Evolutionary conservation across 2,329 filamentous ascomycete species (phyloP).

Genomic region (Sporothrix mexicana): DNA sequence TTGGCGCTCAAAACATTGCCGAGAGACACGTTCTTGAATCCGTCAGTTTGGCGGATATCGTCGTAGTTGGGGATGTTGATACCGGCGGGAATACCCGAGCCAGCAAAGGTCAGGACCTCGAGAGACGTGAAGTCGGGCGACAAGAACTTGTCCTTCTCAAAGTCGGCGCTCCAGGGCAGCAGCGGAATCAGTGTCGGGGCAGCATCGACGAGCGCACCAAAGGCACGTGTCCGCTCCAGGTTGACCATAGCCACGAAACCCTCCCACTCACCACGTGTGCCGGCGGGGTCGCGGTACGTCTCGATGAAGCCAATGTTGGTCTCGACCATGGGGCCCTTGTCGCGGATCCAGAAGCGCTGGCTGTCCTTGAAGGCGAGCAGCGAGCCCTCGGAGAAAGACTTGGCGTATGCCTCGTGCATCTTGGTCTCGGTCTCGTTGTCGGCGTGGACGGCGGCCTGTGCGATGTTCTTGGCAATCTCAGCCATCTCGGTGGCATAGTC

Average conservation of each 20-base stretch:
- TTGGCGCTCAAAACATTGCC: slow-evolving; percentile 93
- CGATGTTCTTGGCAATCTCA: slow-evolving; percentile 68
- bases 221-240: slow-evolving; percentile 85
- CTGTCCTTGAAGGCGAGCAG: slow-evolving; percentile 79
- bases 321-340: slow-evolving; percentile 81
- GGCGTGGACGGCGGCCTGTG: slow-evolving; percentile 70
- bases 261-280: slow-evolving; percentile 83
- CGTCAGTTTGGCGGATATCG: slow-evolving; percentile 78
- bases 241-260: slow-evolving; percentile 86
- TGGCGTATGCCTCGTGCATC: slow-evolving; percentile 75
- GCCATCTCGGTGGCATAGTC: slow-evolving; percentile 76
- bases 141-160: slow-evolving; percentile 95
- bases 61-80: slow-evolving; percentile 76
- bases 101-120: slow-evolving; percentile 84
- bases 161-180: slow-evolving; percentile 84
- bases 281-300: slow-evolving; percentile 82
- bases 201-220: slow-evolving; percentile 80
- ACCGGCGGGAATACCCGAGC: slow-evolving; percentile 69
- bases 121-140: slow-evolving; percentile 95
- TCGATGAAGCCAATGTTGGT: slow-evolving; percentile 85
- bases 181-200: slow-evolving; percentile 86
- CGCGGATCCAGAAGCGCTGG: slow-evolving; percentile 80
- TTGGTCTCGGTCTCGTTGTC: slow-evolving; percentile 76
- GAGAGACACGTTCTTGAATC: slow-evolving; percentile 92
- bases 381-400: slow-evolving; percentile 76